Percentiles rank a stretch among this genome's conserved stretches.
These are phyloP conservation scores for Lyophyllum shimeji DNA, from an alignment of 768 basidiomycete genomes.

Conservation along the genomic window DNA sequence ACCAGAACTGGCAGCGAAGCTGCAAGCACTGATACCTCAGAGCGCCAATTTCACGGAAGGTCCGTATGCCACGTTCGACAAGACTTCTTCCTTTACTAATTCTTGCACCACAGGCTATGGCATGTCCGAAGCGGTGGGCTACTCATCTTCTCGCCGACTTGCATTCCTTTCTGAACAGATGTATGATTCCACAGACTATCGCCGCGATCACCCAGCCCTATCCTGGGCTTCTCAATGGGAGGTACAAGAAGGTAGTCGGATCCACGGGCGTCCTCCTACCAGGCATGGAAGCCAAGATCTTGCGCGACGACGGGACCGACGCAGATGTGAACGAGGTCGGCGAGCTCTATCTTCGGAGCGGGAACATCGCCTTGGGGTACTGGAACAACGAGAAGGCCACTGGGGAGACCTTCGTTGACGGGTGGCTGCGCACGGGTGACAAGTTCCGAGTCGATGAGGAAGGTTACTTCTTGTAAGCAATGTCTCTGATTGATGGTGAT, in stretches of 20 bases:
- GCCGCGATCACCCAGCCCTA: slow-evolving; percentile 42
- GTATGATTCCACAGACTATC: slow-evolving; percentile 46
- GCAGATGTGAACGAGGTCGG: slow-evolving; percentile 58
- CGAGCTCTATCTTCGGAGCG: slow-evolving; percentile 57
- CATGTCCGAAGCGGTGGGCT: slow-evolving; percentile 64
- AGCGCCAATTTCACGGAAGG: slow-evolving; percentile 44
- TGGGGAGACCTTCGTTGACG: slow-evolving; percentile 62
- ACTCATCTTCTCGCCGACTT: neutral
- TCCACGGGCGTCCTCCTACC: slow-evolving; percentile 61
- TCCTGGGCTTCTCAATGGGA: slow-evolving; percentile 46
- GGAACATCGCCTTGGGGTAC: slow-evolving; percentile 65
- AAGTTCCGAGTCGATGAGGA: slow-evolving; percentile 59
- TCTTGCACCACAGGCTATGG: slow-evolving; percentile 53
- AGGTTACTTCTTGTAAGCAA: slow-evolving; percentile 63
- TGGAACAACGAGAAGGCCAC: slow-evolving; percentile 71
- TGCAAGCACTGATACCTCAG: slow-evolving; percentile 35
- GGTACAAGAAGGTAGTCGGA: slow-evolving; percentile 36
- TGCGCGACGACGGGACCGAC: slow-evolving; percentile 53
- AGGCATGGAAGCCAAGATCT: slow-evolving; percentile 52
- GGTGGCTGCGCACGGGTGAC: slow-evolving; percentile 80
- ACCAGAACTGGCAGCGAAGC: slow-evolving; percentile 43
- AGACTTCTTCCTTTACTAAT: neutral
- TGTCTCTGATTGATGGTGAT: neutral
- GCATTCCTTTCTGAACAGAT: neutral
- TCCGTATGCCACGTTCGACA: slow-evolving; percentile 20